Percentiles rank a stretch among this genome's conserved stretches.
phyloP scores from a whole-genome alignment of 768 basidiomycete genomes.

The Pholiota molesta region DNA sequence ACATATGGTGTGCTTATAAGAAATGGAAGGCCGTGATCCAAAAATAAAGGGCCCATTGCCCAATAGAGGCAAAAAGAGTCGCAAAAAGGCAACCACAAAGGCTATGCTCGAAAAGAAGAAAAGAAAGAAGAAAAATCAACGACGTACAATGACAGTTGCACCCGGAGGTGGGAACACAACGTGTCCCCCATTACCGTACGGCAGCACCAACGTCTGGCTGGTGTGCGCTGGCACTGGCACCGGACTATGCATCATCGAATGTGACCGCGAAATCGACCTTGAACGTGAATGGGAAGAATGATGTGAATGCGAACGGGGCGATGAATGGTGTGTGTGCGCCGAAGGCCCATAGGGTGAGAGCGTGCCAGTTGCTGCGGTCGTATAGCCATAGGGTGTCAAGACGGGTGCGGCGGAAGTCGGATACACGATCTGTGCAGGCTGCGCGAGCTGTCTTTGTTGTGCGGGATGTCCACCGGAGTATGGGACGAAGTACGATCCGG shows the following conservation, averaged over 20 bases:
- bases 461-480: constrained; percentile 1
- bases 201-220: not conserved
- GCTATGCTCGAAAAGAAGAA: not conserved
- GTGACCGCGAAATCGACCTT: not conserved
- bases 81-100: not conserved
- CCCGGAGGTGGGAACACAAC: constrained; percentile 4
- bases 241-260: not conserved
- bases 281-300: constrained; percentile 2
- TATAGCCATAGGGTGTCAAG: not conserved
- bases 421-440: not conserved
- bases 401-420: not conserved
- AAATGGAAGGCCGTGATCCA: not conserved
- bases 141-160: constrained; percentile 3
- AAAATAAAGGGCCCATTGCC: not conserved
- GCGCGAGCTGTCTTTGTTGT: constrained; percentile 1
- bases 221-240: not conserved
- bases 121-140: not conserved
- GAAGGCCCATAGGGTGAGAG: not conserved
- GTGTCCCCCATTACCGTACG: constrained; percentile 3
- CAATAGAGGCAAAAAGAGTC: not conserved
- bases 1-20: not conserved
- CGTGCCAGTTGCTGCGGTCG: not conserved
- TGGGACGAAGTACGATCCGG: not conserved
- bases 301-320: not conserved
- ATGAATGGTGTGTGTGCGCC: not conserved